Evolutionary conservation across 306 rosid genomes (phyloP).

Genomic region (Neltuma alba): DNA sequence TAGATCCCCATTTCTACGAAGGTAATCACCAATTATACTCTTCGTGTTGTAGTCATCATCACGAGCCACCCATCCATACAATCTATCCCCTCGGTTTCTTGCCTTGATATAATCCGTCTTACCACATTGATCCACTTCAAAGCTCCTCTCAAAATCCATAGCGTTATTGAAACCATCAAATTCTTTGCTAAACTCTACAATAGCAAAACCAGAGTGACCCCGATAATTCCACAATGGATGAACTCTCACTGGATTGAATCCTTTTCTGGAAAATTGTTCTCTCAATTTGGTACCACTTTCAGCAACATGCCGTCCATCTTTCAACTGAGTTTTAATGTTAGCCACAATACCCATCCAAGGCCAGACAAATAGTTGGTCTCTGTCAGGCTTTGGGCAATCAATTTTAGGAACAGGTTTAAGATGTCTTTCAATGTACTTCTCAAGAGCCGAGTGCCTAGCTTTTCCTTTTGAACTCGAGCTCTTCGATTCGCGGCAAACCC

Average conservation of each 20-base stretch:
- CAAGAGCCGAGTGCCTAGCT: constrained; percentile 65
- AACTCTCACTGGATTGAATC: constrained; percentile 74
- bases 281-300: constrained; percentile 67
- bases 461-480: constrained; percentile 40
- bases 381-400: neutral
- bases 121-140: constrained; percentile 52
- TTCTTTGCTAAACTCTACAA: constrained; percentile 60
- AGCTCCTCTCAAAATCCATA: constrained; percentile 65
- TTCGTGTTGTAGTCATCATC: constrained; percentile 36
- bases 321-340: constrained; percentile 55
- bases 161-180: constrained; percentile 82
- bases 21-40: constrained; percentile 40
- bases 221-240: constrained; percentile 57
- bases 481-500: constrained; percentile 28
- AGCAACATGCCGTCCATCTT: constrained; percentile 56
- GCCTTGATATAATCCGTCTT: constrained; percentile 47
- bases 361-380: constrained; percentile 59
- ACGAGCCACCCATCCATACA: constrained; percentile 73
- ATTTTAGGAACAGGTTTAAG: constrained; percentile 31
- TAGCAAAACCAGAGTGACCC: constrained; percentile 81
- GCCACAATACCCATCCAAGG: constrained; percentile 78
- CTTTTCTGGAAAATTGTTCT: constrained; percentile 56
- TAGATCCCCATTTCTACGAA: constrained; percentile 42
- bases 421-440: constrained; percentile 50
- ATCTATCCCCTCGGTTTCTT: constrained; percentile 41